These are phyloP conservation scores for Pneumocystis murina DNA, from an alignment of 1,139 yeast genomes.

Conservation along the genomic window DNA sequence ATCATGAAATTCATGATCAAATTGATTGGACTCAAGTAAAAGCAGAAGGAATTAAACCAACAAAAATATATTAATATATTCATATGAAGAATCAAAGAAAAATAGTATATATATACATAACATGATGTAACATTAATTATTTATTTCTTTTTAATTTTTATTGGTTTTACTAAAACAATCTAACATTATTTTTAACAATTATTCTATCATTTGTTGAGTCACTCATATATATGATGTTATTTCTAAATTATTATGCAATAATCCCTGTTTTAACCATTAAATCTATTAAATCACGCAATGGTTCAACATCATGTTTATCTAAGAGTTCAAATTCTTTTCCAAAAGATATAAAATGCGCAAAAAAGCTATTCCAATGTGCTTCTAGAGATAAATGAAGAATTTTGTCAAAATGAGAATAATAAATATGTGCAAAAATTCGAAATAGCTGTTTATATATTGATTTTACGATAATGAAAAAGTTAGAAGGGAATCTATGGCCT, in stretches of 20 bases:
- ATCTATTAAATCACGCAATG: slow-evolving; percentile 61
- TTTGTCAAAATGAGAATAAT: slow-evolving; percentile 86
- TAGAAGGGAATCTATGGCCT: slow-evolving; percentile 60
- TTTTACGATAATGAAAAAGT: slow-evolving; percentile 65
- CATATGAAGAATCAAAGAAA: background rate
- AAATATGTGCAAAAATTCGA: slow-evolving; percentile 89
- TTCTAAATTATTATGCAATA: slow-evolving; percentile 24
- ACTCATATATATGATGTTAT: background rate
- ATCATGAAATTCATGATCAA: background rate
- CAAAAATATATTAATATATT: slow-evolving; percentile 7
- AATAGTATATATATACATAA: background rate
- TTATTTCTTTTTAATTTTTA: background rate
- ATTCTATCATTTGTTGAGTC: background rate
- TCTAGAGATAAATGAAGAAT: slow-evolving; percentile 78
- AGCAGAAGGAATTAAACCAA: slow-evolving; percentile 11
- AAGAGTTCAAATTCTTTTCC: slow-evolving; percentile 69
- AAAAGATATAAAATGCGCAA: slow-evolving; percentile 86
- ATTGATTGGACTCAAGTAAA: slow-evolving; percentile 7
- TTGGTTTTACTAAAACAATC: background rate
- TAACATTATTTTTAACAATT: background rate
- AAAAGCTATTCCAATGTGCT: slow-evolving; percentile 96
- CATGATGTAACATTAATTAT: background rate
- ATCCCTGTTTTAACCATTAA: slow-evolving; percentile 77
- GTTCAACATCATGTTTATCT: slow-evolving; percentile 65
- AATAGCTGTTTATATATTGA: slow-evolving; percentile 86